phyloP scores from a whole-genome alignment of 2,329 filamentous ascomycete species.

The Coniochaeta hoffmannii region DNA sequence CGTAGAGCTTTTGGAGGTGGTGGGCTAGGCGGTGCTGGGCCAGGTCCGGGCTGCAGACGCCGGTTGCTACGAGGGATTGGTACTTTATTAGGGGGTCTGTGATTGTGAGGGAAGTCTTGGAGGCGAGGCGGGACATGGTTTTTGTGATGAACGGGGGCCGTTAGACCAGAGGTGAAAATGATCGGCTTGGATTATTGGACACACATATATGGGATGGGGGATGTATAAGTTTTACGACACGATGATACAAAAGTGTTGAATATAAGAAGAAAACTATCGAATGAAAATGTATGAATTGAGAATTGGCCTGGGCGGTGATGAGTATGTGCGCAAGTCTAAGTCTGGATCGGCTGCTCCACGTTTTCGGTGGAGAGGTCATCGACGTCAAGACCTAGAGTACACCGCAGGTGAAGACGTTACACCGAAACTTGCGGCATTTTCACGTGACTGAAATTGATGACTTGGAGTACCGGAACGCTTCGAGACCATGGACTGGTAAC shows the following conservation, averaged over 20 bases:
- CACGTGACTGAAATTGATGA: background rate
- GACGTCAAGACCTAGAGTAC: background rate
- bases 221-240: too few species aligned
- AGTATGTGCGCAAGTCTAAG: background rate
- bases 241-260: too few species aligned
- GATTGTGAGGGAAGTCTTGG: slow-evolving; percentile 43
- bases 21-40: slow-evolving; percentile 67
- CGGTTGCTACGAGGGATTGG: slow-evolving; percentile 60
- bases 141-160: background rate
- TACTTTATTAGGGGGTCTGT: slow-evolving; percentile 74
- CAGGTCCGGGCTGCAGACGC: slow-evolving; percentile 59
- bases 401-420: background rate
- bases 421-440: background rate
- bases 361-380: background rate
- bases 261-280: too few species aligned
- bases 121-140: background rate
- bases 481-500: too few species aligned
- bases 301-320: background rate
- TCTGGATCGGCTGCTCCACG: background rate
- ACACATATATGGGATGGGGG: too few species aligned
- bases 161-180: background rate
- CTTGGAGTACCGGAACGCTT: too few species aligned
- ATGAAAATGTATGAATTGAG: background rate
- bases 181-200: too few species aligned
- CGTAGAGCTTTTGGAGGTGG: slow-evolving; percentile 71